A percentile compares a stretch with the other conserved stretches of the same genome.
Evolutionary conservation across 129 eudicot genomes (phyloP).

Genomic region (Tagetes erecta): DNA sequence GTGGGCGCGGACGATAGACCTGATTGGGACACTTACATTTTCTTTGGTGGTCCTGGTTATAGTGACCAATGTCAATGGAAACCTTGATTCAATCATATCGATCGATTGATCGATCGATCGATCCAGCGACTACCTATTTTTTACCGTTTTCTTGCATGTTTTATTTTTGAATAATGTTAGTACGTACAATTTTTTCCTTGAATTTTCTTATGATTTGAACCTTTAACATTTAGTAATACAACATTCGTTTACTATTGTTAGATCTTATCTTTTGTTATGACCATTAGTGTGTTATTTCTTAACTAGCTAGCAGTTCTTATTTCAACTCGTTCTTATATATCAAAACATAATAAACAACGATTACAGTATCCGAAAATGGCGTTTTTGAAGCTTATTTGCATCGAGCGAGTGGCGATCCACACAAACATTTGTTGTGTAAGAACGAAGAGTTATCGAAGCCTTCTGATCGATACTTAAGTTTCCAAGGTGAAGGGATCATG

Average conservation of each 20-base stretch:
- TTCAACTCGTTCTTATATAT: not conserved
- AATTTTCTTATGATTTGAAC: too few species aligned
- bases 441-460: slow-evolving; percentile 44
- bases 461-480: slow-evolving; percentile 37
- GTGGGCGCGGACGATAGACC: slow-evolving; percentile 46
- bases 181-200: too few species aligned
- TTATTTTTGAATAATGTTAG: too few species aligned
- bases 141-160: too few species aligned
- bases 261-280: too few species aligned
- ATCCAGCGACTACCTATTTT: too few species aligned
- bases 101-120: too few species aligned
- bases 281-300: too few species aligned
- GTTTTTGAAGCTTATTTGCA: slow-evolving; percentile 30
- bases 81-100: not conserved
- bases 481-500: slow-evolving; percentile 49
- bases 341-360: too few species aligned
- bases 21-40: slow-evolving; percentile 66
- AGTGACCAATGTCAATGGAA: slow-evolving; percentile 55
- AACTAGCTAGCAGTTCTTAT: not conserved
- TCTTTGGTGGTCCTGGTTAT: slow-evolving; percentile 84
- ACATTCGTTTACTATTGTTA: too few species aligned
- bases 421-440: slow-evolving; percentile 45
- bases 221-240: too few species aligned
- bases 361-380: not conserved
- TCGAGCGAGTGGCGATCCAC: slow-evolving; percentile 48